phyloP scores from a whole-genome alignment of 2,329 filamentous ascomycete species.

The Plenodomus lindquistii region DNA sequence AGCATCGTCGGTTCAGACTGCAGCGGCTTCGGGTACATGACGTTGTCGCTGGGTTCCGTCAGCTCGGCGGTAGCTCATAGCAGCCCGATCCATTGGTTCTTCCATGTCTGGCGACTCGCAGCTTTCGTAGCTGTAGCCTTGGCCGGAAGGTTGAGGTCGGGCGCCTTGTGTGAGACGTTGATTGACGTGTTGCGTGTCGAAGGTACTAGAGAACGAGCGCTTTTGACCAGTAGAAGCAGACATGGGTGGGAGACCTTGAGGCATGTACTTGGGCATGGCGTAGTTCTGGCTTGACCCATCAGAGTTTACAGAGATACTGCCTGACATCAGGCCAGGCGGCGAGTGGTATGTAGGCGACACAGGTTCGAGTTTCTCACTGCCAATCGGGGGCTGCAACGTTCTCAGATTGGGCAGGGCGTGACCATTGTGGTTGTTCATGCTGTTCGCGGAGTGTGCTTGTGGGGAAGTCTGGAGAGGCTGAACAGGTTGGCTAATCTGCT shows the following conservation, averaged over 20 bases:
- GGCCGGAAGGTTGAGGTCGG: conserved; percentile 42
- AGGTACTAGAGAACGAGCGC: conserved; percentile 52
- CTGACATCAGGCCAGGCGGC: conserved; percentile 36
- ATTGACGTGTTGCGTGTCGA: conserved; percentile 49
- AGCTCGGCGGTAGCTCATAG: conserved; percentile 54
- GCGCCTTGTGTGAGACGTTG: conserved; percentile 51
- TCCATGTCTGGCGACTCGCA: conserved; percentile 47
- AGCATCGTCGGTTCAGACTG: conserved; percentile 18
- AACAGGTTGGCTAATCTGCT: conserved; percentile 39
- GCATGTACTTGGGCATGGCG: conserved; percentile 30
- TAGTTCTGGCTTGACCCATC: conserved; percentile 33
- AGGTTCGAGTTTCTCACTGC: conserved; percentile 46
- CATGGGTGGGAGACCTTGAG: conserved; percentile 30
- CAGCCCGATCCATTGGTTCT: conserved; percentile 42
- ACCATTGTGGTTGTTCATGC: conserved; percentile 36
- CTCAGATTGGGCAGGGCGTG: conserved; percentile 50
- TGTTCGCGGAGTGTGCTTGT: conserved; percentile 34
- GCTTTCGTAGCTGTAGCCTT: conserved; percentile 37
- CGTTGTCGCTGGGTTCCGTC: conserved; percentile 49
- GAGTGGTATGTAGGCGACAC: conserved; percentile 51
- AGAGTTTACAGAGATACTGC: conserved; percentile 39
- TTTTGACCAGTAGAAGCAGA: conserved; percentile 45
- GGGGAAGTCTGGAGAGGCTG: conserved; percentile 40
- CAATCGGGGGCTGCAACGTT: conserved; percentile 41
- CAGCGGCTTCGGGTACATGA: conserved; percentile 40